Percentiles rank a stretch among this genome's conserved stretches.
Evolutionary conservation across 768 basidiomycete species (phyloP).

Genomic region (Goffeauzyma gilvescens): DNA sequence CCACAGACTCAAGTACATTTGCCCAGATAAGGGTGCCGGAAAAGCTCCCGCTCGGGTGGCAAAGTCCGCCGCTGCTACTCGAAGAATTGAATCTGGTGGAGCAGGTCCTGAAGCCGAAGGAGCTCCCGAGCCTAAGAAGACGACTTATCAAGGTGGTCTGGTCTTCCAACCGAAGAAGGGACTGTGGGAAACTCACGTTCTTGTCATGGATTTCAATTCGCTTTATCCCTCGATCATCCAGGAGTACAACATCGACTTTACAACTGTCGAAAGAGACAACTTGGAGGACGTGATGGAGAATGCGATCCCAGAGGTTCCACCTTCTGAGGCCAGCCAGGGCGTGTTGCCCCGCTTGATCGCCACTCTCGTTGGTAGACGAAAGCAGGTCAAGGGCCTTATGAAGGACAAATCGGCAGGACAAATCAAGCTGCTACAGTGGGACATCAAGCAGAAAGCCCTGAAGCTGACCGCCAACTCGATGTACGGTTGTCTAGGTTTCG

Average conservation of each 20-base stretch:
- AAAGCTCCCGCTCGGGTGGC: constrained; percentile 31
- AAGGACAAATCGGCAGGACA: constrained; percentile 53
- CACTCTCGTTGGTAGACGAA: constrained; percentile 75
- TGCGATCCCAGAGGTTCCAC: constrained; percentile 73
- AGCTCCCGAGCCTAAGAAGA: constrained; percentile 48
- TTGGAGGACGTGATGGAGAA: constrained; percentile 52
- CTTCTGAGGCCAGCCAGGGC: constrained; percentile 51
- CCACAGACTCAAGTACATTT: constrained; percentile 83
- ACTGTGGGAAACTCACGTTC: constrained; percentile 85
- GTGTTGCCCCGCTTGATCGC: constrained; percentile 94
- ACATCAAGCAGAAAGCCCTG: constrained; percentile 89
- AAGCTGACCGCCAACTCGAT: constrained; percentile 98
- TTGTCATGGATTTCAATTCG: constrained; percentile 99
- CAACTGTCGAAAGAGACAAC: constrained; percentile 62
- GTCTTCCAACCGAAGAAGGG: constrained; percentile 93
- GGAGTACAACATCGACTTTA: constrained; percentile 98
- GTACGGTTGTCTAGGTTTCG: constrained; percentile 98
- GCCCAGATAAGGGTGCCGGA: constrained; percentile 68
- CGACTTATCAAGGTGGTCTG: constrained; percentile 96
- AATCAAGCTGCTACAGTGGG: constrained; percentile 69
- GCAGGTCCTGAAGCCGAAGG: constrained; percentile 44
- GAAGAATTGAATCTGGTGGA: too few species aligned
- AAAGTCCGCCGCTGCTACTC: constrained; percentile 35
- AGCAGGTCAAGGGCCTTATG: constrained; percentile 83
- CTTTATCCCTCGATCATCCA: constrained; percentile 98